Evolutionary conservation across 495 filamentous ascomycete species (phyloP).

Genomic region (Aspergillus baeticus): DNA sequence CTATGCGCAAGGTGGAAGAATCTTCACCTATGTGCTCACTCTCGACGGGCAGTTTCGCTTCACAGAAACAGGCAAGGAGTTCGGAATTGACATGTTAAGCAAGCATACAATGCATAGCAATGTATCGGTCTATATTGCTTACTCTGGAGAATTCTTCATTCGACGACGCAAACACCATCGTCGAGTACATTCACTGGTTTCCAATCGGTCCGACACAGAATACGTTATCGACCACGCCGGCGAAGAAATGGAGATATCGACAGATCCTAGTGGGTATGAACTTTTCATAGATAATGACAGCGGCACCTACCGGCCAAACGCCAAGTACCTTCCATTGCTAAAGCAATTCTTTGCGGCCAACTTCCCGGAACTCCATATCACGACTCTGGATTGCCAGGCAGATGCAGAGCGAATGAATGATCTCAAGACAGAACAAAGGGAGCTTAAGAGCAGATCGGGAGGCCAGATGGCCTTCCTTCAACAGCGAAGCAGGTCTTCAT

Average conservation of each 20-base stretch:
- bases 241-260: conserved; percentile 35
- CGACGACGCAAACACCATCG: conserved; percentile 56
- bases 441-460: conserved; percentile 62
- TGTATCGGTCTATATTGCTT: conserved; percentile 85
- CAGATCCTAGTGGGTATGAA: conserved; percentile 70
- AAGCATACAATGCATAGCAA: conserved; percentile 97
- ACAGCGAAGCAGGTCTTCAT: conserved; percentile 56
- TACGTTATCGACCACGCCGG: conserved; percentile 41
- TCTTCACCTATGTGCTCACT: conserved; percentile 91
- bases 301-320: conserved; percentile 88
- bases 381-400: conserved; percentile 62
- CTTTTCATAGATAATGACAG: conserved; percentile 93
- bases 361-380: conserved; percentile 71
- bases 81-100: conserved; percentile 84
- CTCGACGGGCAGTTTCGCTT: conserved; percentile 83
- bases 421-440: conserved; percentile 63
- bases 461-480: conserved; percentile 63
- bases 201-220: conserved; percentile 18
- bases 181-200: conserved; percentile 24
- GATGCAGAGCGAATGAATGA: conserved; percentile 62
- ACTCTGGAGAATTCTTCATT: conserved; percentile 90
- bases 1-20: conserved; percentile 76
- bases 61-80: conserved; percentile 92
- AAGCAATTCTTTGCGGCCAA: conserved; percentile 65
- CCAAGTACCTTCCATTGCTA: conserved; percentile 66